Base-by-base conservation (phyloP, 108 stramenopile genomes). In the Cylindrotheca closterium region DNA sequence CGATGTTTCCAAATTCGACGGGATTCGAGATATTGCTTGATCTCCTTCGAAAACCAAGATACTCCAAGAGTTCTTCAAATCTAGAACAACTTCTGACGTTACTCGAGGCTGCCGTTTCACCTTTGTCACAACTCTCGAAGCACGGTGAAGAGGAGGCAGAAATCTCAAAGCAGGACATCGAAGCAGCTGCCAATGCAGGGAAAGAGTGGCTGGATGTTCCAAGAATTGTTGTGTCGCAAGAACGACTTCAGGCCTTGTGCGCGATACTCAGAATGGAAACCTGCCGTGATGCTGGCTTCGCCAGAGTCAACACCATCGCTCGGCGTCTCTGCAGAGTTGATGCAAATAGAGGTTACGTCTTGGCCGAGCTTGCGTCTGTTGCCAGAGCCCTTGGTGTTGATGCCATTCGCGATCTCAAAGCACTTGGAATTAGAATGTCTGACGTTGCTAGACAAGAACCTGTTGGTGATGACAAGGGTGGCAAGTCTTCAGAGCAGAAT, bases 201-300 rank as follows among this genome's bases (percentile, higher is more conserved):
- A 88, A 84, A 47, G 83, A 87, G 47, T 90, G 78, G 78, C 70
- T 95, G 8, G 78, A 81, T 60, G 87, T 89, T 24, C 93, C 93
- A 8, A 47, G 82, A 10, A 71, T 87, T 19, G 75, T 67, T 7
- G 77, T 95, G 7, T 81, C 88, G 7, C 80, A 75, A 27, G 63
- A 51, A 8, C 68, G 88, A 29, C 74, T 95, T 7, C 79, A 88
- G 50, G 55, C 84, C 10, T 77, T 95, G 0, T 84, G 89, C 68
- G 84, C 83, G 37, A 68, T 87, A 50, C 62, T 95, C 3, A 53
- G 86, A 51, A 78, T 87, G 50, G 93, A 92, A 65, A 84, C 70
- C 47, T 91, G 86, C 63, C 86, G 81, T 31, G 93, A 95, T 49
- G 57, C 87, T 17, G 71, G 82, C 19, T 91, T 92, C 60, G 33